A percentile compares a stretch with the other conserved stretches of the same genome.
Evolutionary conservation across 129 eudicot species (phyloP).

Genomic region (Tagetes erecta): DNA sequence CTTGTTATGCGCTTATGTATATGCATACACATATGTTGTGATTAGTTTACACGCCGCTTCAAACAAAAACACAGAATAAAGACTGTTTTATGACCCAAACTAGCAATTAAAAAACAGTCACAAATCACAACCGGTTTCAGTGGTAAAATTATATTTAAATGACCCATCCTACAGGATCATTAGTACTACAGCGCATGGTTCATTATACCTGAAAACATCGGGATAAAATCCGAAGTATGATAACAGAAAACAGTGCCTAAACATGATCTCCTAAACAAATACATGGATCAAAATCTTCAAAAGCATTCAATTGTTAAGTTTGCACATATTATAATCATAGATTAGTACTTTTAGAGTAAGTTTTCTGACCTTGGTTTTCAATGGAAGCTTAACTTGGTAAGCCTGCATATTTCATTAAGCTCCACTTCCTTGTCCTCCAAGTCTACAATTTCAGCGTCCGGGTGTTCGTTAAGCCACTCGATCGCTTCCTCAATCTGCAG

Average conservation of each 20-base stretch:
- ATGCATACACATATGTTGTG: too few species aligned
- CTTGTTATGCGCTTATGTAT: too few species aligned
- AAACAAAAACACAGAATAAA: too few species aligned
- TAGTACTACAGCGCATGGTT: background rate
- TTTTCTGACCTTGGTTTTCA: background rate
- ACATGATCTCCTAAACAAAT: background rate
- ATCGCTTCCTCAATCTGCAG: conserved; percentile 10
- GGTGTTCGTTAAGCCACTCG: conserved; percentile 33
- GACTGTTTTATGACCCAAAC: too few species aligned
- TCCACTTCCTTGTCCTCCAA: conserved; percentile 19
- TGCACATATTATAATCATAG: background rate
- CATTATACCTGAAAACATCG: background rate
- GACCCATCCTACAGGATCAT: background rate
- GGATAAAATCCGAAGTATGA: background rate
- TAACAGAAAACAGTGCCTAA: background rate
- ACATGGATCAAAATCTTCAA: background rate
- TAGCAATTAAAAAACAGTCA: too few species aligned
- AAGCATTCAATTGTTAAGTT: background rate
- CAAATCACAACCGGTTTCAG: too few species aligned
- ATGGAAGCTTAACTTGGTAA: background rate
- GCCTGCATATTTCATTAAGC: conserved; percentile 24
- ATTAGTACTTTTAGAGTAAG: conserved; percentile 1
- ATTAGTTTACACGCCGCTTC: too few species aligned
- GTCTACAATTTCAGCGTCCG: conserved; percentile 15
- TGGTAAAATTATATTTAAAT: too few species aligned